A percentile compares a stretch with the other conserved stretches of the same genome.
phyloP scores from a whole-genome alignment of 805 yeast species.

The Starmerella roubikii region DNA sequence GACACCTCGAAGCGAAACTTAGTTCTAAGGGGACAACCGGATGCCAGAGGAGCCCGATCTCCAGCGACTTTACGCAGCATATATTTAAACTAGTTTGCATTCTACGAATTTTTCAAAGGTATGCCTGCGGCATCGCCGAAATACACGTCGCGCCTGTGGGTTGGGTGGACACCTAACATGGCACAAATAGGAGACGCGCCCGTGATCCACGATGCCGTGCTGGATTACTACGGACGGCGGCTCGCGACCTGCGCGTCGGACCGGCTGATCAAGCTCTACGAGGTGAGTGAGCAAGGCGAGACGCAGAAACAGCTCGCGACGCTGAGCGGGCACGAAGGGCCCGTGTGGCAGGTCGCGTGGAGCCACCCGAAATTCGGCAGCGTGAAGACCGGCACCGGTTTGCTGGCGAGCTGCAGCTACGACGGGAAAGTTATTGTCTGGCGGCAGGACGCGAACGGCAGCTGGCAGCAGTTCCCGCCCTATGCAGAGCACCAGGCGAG shows the following conservation, averaged over 20 bases:
- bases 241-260: slow-evolving; percentile 94
- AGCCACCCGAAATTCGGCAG: slow-evolving; percentile 98
- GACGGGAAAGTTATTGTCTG: slow-evolving; percentile 91
- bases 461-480: slow-evolving; percentile 79
- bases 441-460: slow-evolving; percentile 66
- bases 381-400: slow-evolving; percentile 22
- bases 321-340: slow-evolving; percentile 82
- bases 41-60: no score
- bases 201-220: slow-evolving; percentile 88
- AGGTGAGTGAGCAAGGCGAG: slow-evolving; percentile 58
- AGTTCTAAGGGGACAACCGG: no score
- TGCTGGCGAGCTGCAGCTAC: slow-evolving; percentile 86
- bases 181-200: slow-evolving; percentile 82
- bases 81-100: no score
- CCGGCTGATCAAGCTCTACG: slow-evolving; percentile 87
- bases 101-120: no score
- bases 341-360: slow-evolving; percentile 98
- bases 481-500: slow-evolving; percentile 85
- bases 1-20: no score
- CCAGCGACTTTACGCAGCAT: no score
- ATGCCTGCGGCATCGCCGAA: no score
- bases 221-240: slow-evolving; percentile 92
- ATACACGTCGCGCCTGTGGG: no score
- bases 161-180: slow-evolving; percentile 30
- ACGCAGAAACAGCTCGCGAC: slow-evolving; percentile 72